Base-by-base conservation (phyloP, 1,139 yeast species). In the Pichia sp. region DNA sequence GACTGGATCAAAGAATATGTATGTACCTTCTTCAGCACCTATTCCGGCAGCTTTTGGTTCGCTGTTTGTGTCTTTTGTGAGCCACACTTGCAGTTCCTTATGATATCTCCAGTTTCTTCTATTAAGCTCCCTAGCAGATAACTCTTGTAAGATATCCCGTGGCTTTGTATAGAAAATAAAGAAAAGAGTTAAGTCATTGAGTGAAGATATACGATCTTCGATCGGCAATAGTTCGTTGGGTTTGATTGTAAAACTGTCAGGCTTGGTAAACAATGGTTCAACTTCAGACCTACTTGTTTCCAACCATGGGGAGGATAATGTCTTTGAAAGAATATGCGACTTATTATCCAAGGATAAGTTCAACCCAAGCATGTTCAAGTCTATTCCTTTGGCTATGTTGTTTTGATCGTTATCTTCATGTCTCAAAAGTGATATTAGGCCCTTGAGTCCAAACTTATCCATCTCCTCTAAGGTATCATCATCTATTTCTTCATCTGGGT, bases 41-140 rank as follows among this genome's bases (percentile, higher is more conserved):
- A 85, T 87, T 36, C 90, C 82, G 54, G 90, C 90, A 62, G 85
- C 86, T n/a, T 89, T 81, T 0, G 98, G 97, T 68, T 93, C 98
- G 59, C 85, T 84, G 64, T 84, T 81, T 44, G 96, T 89, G 66
- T 92, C 97, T 71, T 93, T 95, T 15, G 99, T 93, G 58, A 95
- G 75, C 99, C 99, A 95, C 49, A 95, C 90, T 72, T 92, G 95
- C 56, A 93, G 80, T 59, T 90, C 96, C 72, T 92, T 93, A 72
- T 95, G 99, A 67, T 89, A 95, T 62, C 99, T 80, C 99, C 99
- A 95, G 71, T 92, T 93, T 63, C 99, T 79, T 58, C 85, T 85
- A 45, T 78, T 76, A 64, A 95, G 79, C 69, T 93, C 99, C 57
- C 93, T 78, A 1, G 98, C 96, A 3, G 96, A 95, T 56, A 90